A percentile compares a stretch with the other conserved stretches of the same genome.
These are phyloP conservation scores for Claviceps quebecensis DNA, from an alignment of 2,329 filamentous ascomycete species.

Conservation along the genomic window DNA sequence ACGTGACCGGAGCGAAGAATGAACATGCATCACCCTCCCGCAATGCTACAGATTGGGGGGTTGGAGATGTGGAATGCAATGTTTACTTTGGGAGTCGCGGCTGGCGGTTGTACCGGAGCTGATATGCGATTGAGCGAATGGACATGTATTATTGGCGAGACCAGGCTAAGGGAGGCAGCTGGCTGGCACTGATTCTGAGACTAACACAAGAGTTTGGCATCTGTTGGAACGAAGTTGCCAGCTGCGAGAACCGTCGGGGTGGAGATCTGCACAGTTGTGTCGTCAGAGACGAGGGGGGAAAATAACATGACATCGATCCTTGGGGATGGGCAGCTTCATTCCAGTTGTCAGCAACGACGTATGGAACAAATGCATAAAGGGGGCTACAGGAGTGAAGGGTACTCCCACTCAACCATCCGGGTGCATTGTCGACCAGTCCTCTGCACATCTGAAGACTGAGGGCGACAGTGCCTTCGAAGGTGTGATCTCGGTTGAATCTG, in stretches of 20 bases:
- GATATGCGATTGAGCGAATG: not conserved
- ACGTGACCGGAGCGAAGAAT: constrained; percentile 4
- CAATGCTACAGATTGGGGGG: not conserved
- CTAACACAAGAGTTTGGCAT: constrained; percentile 7
- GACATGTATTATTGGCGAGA: not conserved
- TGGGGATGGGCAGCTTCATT: constrained; percentile 5
- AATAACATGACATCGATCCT: not conserved
- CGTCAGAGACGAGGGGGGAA: not conserved
- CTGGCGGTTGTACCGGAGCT: constrained; percentile 6
- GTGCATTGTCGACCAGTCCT: not conserved
- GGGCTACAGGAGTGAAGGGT: not conserved
- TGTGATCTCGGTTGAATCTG: not conserved
- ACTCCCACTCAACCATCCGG: not conserved
- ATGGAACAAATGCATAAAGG: not conserved
- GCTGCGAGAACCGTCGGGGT: constrained; percentile 3
- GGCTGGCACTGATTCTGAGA: constrained; percentile 8
- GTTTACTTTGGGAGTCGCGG: constrained; percentile 7
- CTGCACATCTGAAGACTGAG: not conserved
- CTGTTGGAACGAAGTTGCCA: constrained; percentile 5
- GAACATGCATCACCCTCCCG: constrained; percentile 1
- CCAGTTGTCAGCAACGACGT: constrained; percentile 5
- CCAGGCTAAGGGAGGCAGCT: constrained; percentile 6
- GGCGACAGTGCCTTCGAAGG: not conserved
- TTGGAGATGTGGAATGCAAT: constrained; percentile 10
- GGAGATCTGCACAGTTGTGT: not conserved